A percentile compares a stretch with the other conserved stretches of the same genome.
phyloP scores from a whole-genome alignment of 2,329 filamentous ascomycete species.

The Lomentospora prolificans region DNA sequence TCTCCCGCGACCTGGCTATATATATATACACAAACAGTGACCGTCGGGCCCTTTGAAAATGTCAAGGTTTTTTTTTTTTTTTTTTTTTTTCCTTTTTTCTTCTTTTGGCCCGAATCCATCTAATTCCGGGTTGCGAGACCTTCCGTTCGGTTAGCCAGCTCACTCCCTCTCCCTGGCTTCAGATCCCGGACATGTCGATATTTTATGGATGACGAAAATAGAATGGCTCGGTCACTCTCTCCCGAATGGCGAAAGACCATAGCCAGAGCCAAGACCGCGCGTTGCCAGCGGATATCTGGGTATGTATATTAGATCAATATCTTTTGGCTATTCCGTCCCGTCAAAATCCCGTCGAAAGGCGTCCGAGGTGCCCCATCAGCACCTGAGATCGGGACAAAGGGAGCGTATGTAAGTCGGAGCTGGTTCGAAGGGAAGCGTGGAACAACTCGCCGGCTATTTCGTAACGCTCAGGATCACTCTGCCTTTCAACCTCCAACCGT shows the following conservation, averaged over 20 bases:
- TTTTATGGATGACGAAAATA: slow-evolving; percentile 2
- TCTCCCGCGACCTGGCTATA: not conserved
- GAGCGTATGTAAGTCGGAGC: not conserved
- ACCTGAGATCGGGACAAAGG: not conserved
- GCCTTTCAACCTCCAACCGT: not conserved
- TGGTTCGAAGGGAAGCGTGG: not conserved
- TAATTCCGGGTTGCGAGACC: not conserved
- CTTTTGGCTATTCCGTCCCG: not conserved
- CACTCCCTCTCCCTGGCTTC: not conserved
- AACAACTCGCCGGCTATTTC: not conserved
- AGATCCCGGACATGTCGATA: not conserved
- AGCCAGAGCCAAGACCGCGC: not conserved
- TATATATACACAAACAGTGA: not conserved
- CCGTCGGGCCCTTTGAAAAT: no score
- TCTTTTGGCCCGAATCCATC: no score
- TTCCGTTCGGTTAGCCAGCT: not conserved
- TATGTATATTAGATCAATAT: slow-evolving; percentile 4
- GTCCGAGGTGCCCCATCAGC: not conserved
- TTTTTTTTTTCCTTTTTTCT: no score
- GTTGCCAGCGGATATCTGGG: not conserved
- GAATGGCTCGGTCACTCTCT: not conserved
- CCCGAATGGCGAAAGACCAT: not conserved
- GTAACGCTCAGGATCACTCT: not conserved
- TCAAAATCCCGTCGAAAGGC: not conserved
- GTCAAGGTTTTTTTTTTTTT: no score